Base-by-base conservation (phyloP, 352 stramenopile genomes). In the Phytophthora cajani region DNA sequence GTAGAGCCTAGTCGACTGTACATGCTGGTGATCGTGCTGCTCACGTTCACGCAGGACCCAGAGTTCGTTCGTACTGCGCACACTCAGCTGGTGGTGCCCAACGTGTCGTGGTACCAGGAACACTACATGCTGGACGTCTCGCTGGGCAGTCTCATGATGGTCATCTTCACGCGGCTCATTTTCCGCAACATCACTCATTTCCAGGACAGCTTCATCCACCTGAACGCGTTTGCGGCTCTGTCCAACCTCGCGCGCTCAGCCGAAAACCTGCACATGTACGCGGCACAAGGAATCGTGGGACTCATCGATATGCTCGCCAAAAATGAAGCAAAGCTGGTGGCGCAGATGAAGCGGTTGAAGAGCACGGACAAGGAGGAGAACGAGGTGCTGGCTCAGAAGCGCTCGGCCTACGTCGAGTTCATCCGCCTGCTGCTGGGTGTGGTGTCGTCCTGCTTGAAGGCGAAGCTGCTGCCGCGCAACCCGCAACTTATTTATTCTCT, bases 401-500 rank as follows among this genome's bases (percentile, higher is more conserved):
- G 72, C 49, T 78, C 67, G 17, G 82, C 85, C 17, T 95, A 95
- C 64, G 80, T 93, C 11, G 88, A 93, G 69, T 93, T 91, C 58
- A 87, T 93, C 38, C 85, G 82, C 7, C 69, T 93, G 47, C 54
- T 93, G 16, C 75, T 95, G 19, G 84, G 82, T 9, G 68, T 93
- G 40, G 73, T 92, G 51, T 88, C 81, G 30, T 86, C 85, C 5
- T 90, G 82, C 59, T 64, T 93, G 32, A 91, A 92, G 75, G 33
- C 80, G 1, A 80, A 82, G 40, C 58, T 92, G 50, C 55, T 95
- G 62, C 85, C 84, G 11, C 76, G 83, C 17, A 95, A 95, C 57
- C 85, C 88, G 14, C 88, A 95, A 77, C 83, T 95, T 81, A 94
- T 95, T 88, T 95, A 93, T 89, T 89, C 86, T 32, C 67, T 95